These are phyloP conservation scores for Platanthera guangdongensis DNA, from an alignment of 106 monocot species.

Conservation along the genomic window DNA sequence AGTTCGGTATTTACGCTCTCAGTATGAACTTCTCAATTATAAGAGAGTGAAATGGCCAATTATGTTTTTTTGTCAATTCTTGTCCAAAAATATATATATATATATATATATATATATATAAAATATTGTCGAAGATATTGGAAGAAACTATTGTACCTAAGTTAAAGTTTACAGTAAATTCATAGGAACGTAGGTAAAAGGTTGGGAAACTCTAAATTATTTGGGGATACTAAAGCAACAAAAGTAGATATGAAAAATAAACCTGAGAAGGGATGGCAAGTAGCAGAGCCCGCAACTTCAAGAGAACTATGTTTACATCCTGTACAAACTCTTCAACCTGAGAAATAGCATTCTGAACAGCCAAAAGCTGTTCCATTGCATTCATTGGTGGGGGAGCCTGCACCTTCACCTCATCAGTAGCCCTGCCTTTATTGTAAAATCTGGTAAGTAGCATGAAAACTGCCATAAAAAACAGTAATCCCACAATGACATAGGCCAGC, in stretches of 20 bases:
- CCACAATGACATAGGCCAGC: constrained; percentile 38
- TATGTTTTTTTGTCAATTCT: no score
- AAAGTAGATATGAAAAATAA: not conserved
- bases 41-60: no score
- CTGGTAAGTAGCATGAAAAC: constrained; percentile 63
- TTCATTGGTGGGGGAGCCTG: constrained; percentile 73
- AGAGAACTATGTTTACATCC: constrained; percentile 72
- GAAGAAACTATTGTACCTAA: not conserved
- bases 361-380: constrained; percentile 88
- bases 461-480: constrained; percentile 54
- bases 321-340: constrained; percentile 70
- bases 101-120: not conserved
- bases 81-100: no score
- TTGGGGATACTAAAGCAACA: not conserved
- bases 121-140: not conserved
- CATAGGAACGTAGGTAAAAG: not conserved
- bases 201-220: not conserved
- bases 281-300: constrained; percentile 76
- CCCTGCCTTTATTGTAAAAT: constrained; percentile 49
- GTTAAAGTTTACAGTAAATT: not conserved
- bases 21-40: no score
- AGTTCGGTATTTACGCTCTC: no score
- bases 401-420: constrained; percentile 52
- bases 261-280: constrained; percentile 84
- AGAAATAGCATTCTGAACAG: constrained; percentile 88